Conservation (phyloP, 441 rosid species). For the Syzygium malaccense region DNA sequence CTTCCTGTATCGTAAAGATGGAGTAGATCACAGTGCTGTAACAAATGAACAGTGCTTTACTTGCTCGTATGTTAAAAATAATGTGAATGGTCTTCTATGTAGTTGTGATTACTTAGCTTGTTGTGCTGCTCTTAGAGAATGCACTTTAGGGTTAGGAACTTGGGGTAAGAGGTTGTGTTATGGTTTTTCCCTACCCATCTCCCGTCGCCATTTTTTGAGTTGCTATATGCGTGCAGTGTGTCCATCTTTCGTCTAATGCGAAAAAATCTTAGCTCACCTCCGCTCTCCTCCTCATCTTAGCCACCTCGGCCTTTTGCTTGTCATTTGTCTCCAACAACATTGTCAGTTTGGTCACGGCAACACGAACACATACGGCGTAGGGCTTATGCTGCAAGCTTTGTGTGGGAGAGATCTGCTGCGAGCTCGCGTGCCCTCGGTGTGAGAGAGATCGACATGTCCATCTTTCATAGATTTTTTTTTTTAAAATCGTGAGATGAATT, state of each 20-base stretch:
- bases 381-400: neutral
- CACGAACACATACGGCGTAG: neutral
- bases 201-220: neutral
- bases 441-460: neutral
- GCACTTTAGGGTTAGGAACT: neutral
- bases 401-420: neutral
- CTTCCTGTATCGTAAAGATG: neutral
- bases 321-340: neutral
- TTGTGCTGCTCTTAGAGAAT: neutral
- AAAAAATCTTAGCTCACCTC: neutral
- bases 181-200: neutral
- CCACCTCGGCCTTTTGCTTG: neutral
- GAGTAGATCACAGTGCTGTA: too few relatives aligned
- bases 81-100: neutral
- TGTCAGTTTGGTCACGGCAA: neutral
- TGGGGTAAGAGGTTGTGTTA: neutral
- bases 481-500: neutral
- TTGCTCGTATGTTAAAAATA: neutral
- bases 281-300: neutral
- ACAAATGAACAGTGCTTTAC: neutral
- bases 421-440: neutral
- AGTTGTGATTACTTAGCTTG: neutral
- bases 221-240: neutral
- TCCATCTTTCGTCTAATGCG: neutral
- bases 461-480: neutral